Evolutionary conservation across 441 rosid species (phyloP), one percentile per base, ranked within the genome.

Genomic region (Macaranga tanarius): DNA sequence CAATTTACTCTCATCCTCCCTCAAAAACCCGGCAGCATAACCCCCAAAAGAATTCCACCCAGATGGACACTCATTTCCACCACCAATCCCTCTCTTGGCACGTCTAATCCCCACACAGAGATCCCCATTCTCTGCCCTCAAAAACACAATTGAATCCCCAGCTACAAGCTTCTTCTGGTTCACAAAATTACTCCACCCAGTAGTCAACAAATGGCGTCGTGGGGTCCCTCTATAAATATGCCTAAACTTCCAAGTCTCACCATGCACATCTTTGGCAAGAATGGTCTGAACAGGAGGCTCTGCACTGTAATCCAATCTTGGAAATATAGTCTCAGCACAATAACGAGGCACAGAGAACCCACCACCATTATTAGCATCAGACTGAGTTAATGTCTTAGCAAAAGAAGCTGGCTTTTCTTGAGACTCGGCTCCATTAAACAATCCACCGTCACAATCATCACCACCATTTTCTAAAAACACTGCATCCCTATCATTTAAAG

Each of bases 201-300:
- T 95, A 0, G 99, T 95, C 83, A 95, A 77, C 71, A 95, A 87
- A 79, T 95, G 99, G 8, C 99, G 86, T 10, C 99, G 87, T 47
- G 99, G 99, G 0, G 99, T 95, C 10, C 99, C 99, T 71, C 99
- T 87, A 52, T 91, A 95, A 0, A 95, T 95, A 82, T 95, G 99
- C 84, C 99, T 84, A 75, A 95, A 95, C 83, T 90, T 91, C 97
- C 98, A 95, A 11, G 79, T 83, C 78, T 89, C 88, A 0, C 98
- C 97, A 51, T 90, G 99, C n/a, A 95, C 97, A 70, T 95, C 99
- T 76, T 89, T 93, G 0, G 95, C 98, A 59, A 89, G 85, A 79
- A 95, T 89, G 34, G 86, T 90, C 87, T 95, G 99, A 56, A 95
- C 99, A 0, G 99, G 99, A n/a, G 99, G 99, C 67, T 95, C 99